Conservation (phyloP, 345 rosid genomes). For the Eucalyptus curtisii region DNA sequence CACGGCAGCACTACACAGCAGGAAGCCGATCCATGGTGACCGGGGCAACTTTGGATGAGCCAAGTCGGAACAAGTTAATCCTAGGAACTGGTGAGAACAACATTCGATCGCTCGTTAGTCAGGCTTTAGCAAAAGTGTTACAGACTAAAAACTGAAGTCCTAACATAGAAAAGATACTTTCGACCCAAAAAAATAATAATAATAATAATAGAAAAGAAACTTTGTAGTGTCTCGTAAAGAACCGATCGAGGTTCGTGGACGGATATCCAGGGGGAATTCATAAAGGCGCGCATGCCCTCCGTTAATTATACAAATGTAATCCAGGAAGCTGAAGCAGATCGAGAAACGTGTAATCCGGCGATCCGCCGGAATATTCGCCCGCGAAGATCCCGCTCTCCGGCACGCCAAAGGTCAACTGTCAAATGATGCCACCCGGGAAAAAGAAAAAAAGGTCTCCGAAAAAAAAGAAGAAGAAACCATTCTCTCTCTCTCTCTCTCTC, state of each 20-base stretch:
- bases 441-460: not conserved
- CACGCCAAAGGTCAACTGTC: not conserved
- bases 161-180: not conserved
- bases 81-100: not conserved
- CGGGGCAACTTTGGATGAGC: rapidly evolving
- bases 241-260: not conserved
- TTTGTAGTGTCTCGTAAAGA: not conserved
- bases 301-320: not conserved
- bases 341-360: not conserved
- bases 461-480: too few species aligned
- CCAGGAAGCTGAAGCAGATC: not conserved
- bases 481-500: not conserved
- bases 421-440: not conserved
- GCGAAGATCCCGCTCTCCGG: not conserved
- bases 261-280: not conserved
- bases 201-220: not conserved
- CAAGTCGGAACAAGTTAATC: not conserved
- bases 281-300: not conserved
- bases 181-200: too few species aligned
- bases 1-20: not conserved
- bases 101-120: not conserved
- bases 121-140: not conserved
- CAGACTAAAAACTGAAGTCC: not conserved
- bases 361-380: not conserved
- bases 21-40: not conserved